Conservation (phyloP, 129 eudicot genomes). For the Smallanthus sonchifolius region DNA sequence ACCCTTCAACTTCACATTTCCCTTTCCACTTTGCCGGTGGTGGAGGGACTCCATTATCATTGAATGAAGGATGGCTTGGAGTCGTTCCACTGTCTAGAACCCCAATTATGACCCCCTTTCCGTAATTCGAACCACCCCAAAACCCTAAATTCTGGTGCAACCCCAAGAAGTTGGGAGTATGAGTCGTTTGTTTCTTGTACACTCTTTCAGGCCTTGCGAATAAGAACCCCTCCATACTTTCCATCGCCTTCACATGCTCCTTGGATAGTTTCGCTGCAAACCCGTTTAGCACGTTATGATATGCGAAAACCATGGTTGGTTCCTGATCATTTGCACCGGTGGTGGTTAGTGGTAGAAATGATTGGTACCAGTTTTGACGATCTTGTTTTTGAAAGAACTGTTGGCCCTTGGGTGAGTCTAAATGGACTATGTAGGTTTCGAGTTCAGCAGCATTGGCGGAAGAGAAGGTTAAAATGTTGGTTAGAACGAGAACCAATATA, state of each 20-base stretch:
- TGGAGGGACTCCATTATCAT: constrained; percentile 50
- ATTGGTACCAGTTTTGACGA: constrained; percentile 32
- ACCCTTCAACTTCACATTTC: constrained; percentile 43
- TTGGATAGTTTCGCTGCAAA: constrained; percentile 58
- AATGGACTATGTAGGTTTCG: constrained; percentile 54
- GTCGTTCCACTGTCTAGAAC: constrained; percentile 54
- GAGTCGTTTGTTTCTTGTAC: constrained; percentile 43
- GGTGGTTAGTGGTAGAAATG: constrained; percentile 34
- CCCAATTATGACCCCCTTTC: constrained; percentile 62
- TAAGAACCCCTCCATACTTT: constrained; percentile 47
- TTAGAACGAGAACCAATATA: constrained; percentile 13
- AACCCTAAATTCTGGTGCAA: constrained; percentile 50
- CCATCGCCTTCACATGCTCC: constrained; percentile 51
- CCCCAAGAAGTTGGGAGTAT: constrained; percentile 51
- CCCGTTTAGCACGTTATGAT: constrained; percentile 48
- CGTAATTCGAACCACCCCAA: constrained; percentile 46
- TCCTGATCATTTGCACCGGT: not conserved
- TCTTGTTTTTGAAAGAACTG: not conserved
- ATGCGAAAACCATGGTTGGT: constrained; percentile 33
- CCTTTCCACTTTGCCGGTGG: constrained; percentile 85
- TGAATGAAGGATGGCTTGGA: constrained; percentile 63
- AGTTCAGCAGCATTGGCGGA: constrained; percentile 17
- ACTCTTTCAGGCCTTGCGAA: constrained; percentile 40
- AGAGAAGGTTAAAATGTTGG: constrained; percentile 12
- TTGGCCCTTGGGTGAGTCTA: constrained; percentile 30